Evolutionary conservation across 2,329 filamentous ascomycete species (phyloP), one percentile per base, ranked within the genome.

Genomic region (Fusarium humuli): DNA sequence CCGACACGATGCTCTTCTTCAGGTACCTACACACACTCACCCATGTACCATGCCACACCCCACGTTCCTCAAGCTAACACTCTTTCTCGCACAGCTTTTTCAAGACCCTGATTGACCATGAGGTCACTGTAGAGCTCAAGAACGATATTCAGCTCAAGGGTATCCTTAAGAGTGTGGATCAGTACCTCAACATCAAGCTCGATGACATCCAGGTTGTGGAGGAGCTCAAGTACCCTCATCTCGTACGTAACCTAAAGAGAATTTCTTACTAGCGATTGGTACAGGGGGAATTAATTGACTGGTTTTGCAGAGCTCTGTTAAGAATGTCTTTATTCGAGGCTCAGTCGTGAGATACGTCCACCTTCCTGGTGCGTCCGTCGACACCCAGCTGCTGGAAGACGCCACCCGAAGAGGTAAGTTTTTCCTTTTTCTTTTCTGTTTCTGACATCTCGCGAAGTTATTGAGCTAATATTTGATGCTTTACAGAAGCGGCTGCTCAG

Each of bases 121-220:
- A 97, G 85, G 94, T 99, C 78, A 98, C 94, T 48, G 94, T 99
- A 79, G 96, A 99, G 85, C 92, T 99, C 81, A 99, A 99, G 84
- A 99, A 99, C 81, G 96, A 99, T 83, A 97, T 99, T 75, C 94
- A 94, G 79, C 97, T 99, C 80, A 93, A 93, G 76, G 96, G 96
- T 73, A 97, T 91, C 37, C 87, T 99, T 73, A 99, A 98, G 86
- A 97, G 93, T 78, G 95, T 99, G 73, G 96, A 99, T 80, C 96
- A 98, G 84, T 99, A 97, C 83, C 89, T 99, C 78, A 99, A 99
- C 84, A 98, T 99, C 84, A 98, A 98, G 86, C 89, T 99, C 53
- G 96, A 99, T 78, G 94, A 98, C 78, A 97, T 98, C 67, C 88
- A 91, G 69, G 95, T 98, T 32, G 88, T 97, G 27, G 94, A 99